Evolutionary conservation across 202 grass and related monocot species (phyloP).

Genomic region (Cymbopogon flexuosus): DNA sequence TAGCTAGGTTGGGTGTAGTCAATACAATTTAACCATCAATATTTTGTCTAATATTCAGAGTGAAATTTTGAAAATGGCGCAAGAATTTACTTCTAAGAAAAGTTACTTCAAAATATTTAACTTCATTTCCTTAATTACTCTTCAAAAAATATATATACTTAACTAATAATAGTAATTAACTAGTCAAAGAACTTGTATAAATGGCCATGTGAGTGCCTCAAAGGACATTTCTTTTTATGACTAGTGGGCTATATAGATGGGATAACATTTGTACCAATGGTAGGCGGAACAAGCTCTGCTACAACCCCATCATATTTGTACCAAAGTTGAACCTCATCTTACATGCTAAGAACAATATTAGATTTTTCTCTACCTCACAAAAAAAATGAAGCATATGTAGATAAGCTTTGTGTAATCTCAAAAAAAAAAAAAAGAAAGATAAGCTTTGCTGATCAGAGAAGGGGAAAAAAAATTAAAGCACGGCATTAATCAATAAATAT

Average conservation of each 20-base stretch:
- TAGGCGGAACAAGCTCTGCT: neutral
- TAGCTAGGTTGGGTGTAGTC: neutral
- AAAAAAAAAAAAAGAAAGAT: neutral
- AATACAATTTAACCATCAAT: neutral
- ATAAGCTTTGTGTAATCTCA: too few relatives aligned
- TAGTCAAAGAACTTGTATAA: neutral
- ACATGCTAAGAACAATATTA: neutral
- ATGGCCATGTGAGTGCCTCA: neutral
- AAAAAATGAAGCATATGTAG: neutral
- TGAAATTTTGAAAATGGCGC: neutral
- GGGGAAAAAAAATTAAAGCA: neutral
- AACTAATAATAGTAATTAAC: neutral
- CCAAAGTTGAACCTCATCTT: neutral
- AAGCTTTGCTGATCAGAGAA: neutral
- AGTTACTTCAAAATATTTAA: neutral
- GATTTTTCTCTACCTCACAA: neutral
- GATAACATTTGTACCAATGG: neutral
- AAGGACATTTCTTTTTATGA: neutral
- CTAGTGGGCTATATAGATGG: neutral
- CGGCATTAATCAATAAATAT: neutral
- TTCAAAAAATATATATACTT: neutral
- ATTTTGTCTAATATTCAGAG: neutral
- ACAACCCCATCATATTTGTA: neutral
- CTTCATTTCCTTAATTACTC: neutral
- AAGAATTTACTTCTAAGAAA: neutral